Conservation (phyloP, 495 filamentous ascomycete genomes). For the Annulohypoxylon moriforme region DNA sequence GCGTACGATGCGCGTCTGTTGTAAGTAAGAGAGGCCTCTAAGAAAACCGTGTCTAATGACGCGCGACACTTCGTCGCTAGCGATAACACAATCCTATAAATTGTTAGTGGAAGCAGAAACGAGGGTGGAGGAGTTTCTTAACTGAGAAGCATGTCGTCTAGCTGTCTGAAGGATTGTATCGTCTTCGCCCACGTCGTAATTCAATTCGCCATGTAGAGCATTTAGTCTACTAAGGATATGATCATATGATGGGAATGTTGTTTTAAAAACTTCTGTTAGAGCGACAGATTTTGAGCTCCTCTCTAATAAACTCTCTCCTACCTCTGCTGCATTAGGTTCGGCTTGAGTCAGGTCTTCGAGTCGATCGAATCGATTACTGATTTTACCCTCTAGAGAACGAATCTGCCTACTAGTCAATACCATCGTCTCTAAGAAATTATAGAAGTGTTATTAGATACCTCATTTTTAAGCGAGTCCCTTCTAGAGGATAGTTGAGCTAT, state of each 20-base stretch:
- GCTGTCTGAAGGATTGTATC: constrained; percentile 36
- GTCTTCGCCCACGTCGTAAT: constrained; percentile 18
- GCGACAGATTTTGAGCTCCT: constrained; percentile 5
- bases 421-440: neutral
- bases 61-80: constrained; percentile 44
- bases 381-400: constrained; percentile 16
- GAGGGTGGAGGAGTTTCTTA: constrained; percentile 3
- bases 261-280: constrained; percentile 19
- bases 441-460: constrained; percentile 4
- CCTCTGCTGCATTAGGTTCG: neutral
- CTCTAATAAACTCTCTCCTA: neutral
- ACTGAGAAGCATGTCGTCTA: constrained; percentile 42
- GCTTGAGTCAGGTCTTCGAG: neutral
- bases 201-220: constrained; percentile 29
- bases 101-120: constrained; percentile 19
- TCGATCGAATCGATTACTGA: constrained; percentile 1
- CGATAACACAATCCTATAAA: constrained; percentile 40
- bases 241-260: constrained; percentile 33
- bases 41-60: constrained; percentile 42
- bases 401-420: constrained; percentile 30
- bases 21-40: constrained; percentile 30
- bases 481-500: constrained; percentile 8
- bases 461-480: constrained; percentile 23
- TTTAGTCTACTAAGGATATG: constrained; percentile 34
- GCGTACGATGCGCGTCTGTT: constrained; percentile 8